Conservation (phyloP, 177 flowering plant genomes). For the Vitis hybrid region DNA sequence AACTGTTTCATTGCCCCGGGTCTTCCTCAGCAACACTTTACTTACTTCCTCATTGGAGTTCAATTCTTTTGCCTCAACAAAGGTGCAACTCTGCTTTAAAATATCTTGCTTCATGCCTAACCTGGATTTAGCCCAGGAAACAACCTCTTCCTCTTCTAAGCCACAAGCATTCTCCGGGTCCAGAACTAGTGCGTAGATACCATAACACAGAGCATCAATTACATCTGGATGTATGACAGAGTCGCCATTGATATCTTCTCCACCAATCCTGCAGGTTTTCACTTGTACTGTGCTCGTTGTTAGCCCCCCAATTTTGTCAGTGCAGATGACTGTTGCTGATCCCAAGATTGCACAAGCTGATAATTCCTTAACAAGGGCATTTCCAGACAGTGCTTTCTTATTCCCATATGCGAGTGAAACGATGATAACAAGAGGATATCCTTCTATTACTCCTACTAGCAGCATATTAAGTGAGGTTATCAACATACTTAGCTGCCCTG, state of each 20-base stretch:
- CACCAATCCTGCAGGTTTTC: constrained; percentile 4
- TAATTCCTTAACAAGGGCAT: constrained; percentile 3
- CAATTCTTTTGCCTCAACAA: neutral
- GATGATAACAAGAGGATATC: constrained; percentile 13
- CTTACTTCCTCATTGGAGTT: neutral
- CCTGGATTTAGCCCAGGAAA: constrained; percentile 12
- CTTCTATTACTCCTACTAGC: constrained; percentile 13
- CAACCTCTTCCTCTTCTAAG: neutral
- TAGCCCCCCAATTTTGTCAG: constrained; percentile 11
- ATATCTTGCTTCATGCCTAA: constrained; percentile 2
- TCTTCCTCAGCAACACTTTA: constrained; percentile 15
- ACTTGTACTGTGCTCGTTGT: constrained; percentile 5
- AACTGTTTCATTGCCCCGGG: neutral
- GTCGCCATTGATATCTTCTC: constrained; percentile 1
- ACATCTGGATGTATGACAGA: constrained; percentile 1
- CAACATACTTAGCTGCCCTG: neutral
- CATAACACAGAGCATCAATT: constrained; percentile 10
- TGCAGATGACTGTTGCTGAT: constrained; percentile 15
- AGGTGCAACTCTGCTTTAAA: constrained; percentile 2
- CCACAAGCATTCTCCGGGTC: neutral
- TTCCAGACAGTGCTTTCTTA: constrained; percentile 8
- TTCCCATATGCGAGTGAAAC: constrained; percentile 10
- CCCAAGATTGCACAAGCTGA: constrained; percentile 12
- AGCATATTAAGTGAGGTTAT: constrained; percentile 1
- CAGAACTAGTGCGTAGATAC: constrained; percentile 5